Base-by-base conservation (phyloP, 164 flowering plant species). In the Brasenia schreberi region DNA sequence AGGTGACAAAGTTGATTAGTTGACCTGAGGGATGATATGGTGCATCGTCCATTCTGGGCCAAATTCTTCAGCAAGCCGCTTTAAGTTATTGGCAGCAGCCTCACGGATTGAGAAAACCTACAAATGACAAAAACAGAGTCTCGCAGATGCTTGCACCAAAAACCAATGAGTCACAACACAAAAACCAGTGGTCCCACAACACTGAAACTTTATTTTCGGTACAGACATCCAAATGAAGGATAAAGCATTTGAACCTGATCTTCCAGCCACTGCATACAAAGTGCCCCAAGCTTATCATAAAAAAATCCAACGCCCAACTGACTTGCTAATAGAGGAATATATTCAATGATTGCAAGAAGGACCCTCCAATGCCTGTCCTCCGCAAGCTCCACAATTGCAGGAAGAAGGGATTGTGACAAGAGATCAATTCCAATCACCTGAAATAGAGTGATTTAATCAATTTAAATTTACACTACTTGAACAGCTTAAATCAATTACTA, bases 311-410 rank as follows among this genome's bases (percentile, higher is more conserved):
- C 87, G 72, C 98, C 98, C 78, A 92, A 79, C 71, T 92, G 98
- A 76, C 98, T 92, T 64, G 98, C 98, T 78, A 92, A 72, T 62
- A 92, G 61, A 66, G 98, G 98, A 71, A 92, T 90, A 71, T 90
- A 92, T 71, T 92, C 98, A 66, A 92, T 92, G 68, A 92, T 89
- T 63, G 97, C 97, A 64, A 89, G 89, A 18, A 96, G 85, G 64
- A 92, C 97, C 74, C 97, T 87, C 97, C 98, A 92, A 70, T 92
- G 98, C 64, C 98, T 83, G 77, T 92, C 98, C 78, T 89, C 98
- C n/a, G 98, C 98, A 73, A 92, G 94, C 81, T 92, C 98, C 68
- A 92, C 96, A 76, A 92, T 92, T 18, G 98, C 96, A 18, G 98
- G 98, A 75, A 92, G 71, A 4, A 92, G 72, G 0, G 98, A 92